Evolutionary conservation across 345 rosid genomes (phyloP).

Genomic region (Salix purpurea): DNA sequence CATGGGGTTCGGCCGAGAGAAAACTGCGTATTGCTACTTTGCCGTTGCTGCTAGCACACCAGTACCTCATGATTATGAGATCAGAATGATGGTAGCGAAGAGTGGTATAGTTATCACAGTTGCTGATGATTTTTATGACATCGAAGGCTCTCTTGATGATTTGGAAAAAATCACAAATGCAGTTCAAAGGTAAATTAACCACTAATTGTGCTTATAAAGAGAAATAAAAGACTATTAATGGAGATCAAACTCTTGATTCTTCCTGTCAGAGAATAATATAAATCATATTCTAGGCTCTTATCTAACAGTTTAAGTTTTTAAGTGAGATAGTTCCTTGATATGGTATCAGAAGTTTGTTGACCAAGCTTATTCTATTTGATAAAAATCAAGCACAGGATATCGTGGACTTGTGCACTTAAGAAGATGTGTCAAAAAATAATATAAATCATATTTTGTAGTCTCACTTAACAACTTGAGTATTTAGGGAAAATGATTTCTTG

Average conservation of each 20-base stretch:
- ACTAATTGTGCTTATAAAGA: not conserved
- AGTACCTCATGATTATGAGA: conserved; percentile 34
- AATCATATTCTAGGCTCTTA: too few relatives aligned
- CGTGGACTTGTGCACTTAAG: too few relatives aligned
- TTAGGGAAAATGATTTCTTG: too few relatives aligned
- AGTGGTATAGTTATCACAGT: conserved; percentile 47
- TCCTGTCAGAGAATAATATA: too few relatives aligned
- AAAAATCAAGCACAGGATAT: too few relatives aligned
- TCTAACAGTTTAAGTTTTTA: too few relatives aligned
- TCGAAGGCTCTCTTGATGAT: conserved; percentile 46
- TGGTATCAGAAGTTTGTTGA: too few relatives aligned
- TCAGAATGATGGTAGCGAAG: conserved; percentile 39
- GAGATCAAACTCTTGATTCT: not conserved
- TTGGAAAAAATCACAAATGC: conserved; percentile 44
- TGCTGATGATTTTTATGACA: conserved; percentile 65
- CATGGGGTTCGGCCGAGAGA: conserved; percentile 66
- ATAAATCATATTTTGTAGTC: too few relatives aligned
- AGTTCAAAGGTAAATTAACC: conserved; percentile 36
- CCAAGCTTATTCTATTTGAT: too few relatives aligned
- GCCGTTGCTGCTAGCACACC: conserved; percentile 34
- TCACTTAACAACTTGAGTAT: too few relatives aligned
- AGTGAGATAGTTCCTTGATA: too few relatives aligned
- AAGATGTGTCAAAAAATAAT: too few relatives aligned
- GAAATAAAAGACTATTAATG: not conserved
- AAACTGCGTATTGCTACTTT: conserved; percentile 55